Percentiles rank a stretch among this genome's conserved stretches.
phyloP scores from a whole-genome alignment of 2,329 filamentous ascomycete genomes.

The Cytospora piceae region DNA sequence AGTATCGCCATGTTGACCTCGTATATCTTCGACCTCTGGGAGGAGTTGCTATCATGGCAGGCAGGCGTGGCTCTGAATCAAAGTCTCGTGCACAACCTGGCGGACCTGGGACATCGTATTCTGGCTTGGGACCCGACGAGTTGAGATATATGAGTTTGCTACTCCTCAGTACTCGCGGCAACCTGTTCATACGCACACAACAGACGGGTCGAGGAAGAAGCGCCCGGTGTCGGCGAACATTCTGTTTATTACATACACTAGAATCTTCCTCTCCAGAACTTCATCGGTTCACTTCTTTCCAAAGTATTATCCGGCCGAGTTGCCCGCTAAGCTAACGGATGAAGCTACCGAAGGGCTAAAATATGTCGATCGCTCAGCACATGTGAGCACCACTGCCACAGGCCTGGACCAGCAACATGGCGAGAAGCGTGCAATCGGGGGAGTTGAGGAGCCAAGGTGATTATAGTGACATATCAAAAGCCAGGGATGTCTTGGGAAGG shows the following conservation, averaged over 20 bases:
- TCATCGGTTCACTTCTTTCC: background rate
- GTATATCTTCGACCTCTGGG: background rate
- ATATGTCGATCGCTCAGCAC: background rate
- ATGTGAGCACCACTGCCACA: background rate
- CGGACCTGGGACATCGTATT: background rate
- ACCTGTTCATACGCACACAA: background rate
- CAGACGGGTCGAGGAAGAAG: background rate
- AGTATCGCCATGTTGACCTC: conserved; percentile 12
- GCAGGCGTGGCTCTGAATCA: background rate
- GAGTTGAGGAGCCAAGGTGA: background rate
- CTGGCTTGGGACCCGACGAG: background rate
- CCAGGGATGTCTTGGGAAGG: no score
- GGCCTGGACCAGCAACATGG: conserved; percentile 1
- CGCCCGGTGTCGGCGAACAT: background rate
- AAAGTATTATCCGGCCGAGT: conserved; percentile 1
- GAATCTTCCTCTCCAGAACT: background rate
- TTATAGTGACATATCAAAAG: background rate
- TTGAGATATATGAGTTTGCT: background rate
- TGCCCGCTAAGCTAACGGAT: background rate
- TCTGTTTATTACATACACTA: background rate
- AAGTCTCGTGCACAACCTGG: background rate
- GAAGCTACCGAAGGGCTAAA: conserved; percentile 11
- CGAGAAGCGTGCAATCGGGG: background rate
- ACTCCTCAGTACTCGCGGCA: background rate
- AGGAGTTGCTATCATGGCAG: conserved; percentile 11